These are phyloP conservation scores for Globisporangium acanthophoron DNA, from an alignment of 352 stramenopile species.

Conservation along the genomic window DNA sequence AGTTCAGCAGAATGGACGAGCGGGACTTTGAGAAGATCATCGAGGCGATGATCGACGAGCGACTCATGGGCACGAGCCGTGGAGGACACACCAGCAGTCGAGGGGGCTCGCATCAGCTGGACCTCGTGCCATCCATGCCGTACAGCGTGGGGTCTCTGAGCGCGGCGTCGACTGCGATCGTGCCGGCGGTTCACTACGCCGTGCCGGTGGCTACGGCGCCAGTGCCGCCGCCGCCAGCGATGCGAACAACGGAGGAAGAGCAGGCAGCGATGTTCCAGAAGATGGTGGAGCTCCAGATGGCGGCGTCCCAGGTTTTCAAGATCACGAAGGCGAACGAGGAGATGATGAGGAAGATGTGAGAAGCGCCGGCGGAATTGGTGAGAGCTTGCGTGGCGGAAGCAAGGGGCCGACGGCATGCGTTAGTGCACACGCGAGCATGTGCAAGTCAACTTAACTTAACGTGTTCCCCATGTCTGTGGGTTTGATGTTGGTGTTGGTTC, in stretches of 20 bases:
- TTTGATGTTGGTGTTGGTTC: too few species aligned
- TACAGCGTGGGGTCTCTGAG: background rate
- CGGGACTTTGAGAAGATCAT: slow-evolving; percentile 15
- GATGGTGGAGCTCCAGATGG: slow-evolving; percentile 39
- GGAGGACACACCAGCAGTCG: background rate
- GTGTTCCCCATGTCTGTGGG: too few species aligned
- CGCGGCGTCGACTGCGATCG: background rate
- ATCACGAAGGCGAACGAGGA: slow-evolving; percentile 42
- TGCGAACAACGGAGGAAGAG: slow-evolving; percentile 1
- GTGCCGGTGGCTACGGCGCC: background rate
- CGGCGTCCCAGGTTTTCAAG: slow-evolving; percentile 28
- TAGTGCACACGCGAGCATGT: too few species aligned
- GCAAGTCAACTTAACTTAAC: too few species aligned
- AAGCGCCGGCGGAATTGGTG: background rate
- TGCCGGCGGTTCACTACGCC: background rate
- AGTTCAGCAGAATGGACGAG: slow-evolving; percentile 9
- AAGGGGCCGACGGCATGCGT: too few species aligned
- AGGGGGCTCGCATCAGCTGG: slow-evolving; percentile 5
- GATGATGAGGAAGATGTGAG: slow-evolving; percentile 23
- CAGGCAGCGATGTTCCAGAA: slow-evolving; percentile 16
- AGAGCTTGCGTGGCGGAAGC: too few species aligned
- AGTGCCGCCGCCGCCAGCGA: background rate
- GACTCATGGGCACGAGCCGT: background rate
- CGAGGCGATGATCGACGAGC: slow-evolving; percentile 15
- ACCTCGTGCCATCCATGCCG: background rate